A percentile compares a stretch with the other conserved stretches of the same genome.
These are phyloP conservation scores for Alternaria conjuncta DNA, from an alignment of 2,329 filamentous ascomycete genomes.

Conservation along the genomic window DNA sequence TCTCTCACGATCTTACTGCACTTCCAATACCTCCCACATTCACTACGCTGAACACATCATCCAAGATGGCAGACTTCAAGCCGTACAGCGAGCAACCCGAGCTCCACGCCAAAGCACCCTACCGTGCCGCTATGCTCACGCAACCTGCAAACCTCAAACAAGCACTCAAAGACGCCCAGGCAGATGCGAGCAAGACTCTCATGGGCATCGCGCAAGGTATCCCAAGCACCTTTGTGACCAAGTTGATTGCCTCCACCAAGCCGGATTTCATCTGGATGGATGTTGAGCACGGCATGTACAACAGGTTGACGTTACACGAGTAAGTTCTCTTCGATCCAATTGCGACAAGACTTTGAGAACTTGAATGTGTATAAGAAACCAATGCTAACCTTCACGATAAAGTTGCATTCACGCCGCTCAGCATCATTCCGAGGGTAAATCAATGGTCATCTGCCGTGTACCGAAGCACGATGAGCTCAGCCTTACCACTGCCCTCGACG, in stretches of 20 bases:
- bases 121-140: conserved; percentile 30
- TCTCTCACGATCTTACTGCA: background rate
- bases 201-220: conserved; percentile 37
- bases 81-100: conserved; percentile 32
- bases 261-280: conserved; percentile 39
- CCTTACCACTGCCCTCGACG: conserved; percentile 32
- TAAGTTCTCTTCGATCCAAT: conserved; percentile 7
- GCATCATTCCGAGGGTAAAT: conserved; percentile 33
- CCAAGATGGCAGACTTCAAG: conserved; percentile 23
- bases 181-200: conserved; percentile 30
- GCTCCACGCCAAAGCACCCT: conserved; percentile 30
- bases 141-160: conserved; percentile 29
- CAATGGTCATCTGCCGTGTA: conserved; percentile 31
- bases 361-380: too few relatives aligned
- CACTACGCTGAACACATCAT: background rate
- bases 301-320: conserved; percentile 33
- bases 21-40: background rate
- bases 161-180: conserved; percentile 29
- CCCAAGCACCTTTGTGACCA: conserved; percentile 34
- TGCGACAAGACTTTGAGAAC: background rate
- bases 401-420: conserved; percentile 37
- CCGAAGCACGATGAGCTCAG: conserved; percentile 34
- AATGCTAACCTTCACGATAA: background rate
- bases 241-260: conserved; percentile 34
- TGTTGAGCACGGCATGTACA: conserved; percentile 38